Evolutionary conservation across 2,329 filamentous ascomycete species (phyloP).

Genomic region (Colletotrichum endophyticum): DNA sequence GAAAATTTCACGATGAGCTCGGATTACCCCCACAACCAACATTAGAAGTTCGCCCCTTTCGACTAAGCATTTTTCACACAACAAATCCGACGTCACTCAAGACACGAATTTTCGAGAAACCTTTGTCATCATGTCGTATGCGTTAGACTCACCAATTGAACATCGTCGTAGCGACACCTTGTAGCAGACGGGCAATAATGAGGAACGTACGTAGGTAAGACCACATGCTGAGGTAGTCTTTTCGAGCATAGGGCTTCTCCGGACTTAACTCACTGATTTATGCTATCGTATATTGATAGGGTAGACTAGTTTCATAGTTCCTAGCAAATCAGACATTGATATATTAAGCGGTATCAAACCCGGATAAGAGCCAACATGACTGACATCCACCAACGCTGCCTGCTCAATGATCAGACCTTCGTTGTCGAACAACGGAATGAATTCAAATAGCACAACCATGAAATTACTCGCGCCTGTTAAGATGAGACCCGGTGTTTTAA

Average conservation of each 20-base stretch:
- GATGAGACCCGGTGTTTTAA: neutral
- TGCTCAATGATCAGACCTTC: neutral
- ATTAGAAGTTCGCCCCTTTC: neutral
- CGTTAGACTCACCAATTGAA: neutral
- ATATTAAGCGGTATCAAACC: neutral
- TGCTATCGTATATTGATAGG: rapidly evolving
- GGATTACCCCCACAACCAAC: neutral
- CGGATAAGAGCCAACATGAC: neutral
- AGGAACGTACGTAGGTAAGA: rapidly evolving
- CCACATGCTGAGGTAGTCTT: neutral
- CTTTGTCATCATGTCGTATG: neutral
- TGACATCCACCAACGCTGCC: rapidly evolving
- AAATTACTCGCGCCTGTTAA: neutral
- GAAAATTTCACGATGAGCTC: neutral
- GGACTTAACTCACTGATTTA: rapidly evolving
- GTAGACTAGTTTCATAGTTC: rapidly evolving
- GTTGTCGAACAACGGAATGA: neutral
- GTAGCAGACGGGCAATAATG: neutral
- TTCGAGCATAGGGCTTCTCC: rapidly evolving
- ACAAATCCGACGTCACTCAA: neutral
- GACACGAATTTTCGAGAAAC: neutral
- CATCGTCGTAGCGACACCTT: neutral
- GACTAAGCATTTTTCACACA: neutral
- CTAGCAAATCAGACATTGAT: neutral
- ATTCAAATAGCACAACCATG: neutral